Evolutionary conservation across 2,329 filamentous ascomycete species (phyloP), one percentile per base, ranked within the genome.

Genomic region (Colletotrichum echinochloae): DNA sequence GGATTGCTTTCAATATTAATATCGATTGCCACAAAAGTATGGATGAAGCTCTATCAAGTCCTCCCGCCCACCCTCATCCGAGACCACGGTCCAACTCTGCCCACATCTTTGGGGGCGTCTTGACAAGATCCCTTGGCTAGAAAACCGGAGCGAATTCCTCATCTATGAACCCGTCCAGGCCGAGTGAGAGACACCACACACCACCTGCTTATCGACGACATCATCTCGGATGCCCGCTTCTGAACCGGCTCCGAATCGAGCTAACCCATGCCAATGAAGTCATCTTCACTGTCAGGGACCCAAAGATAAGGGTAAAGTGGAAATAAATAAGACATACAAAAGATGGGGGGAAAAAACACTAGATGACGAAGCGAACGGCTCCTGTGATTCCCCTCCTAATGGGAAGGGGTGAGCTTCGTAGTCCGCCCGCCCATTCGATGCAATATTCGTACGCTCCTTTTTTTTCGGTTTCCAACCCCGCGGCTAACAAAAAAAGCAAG

Each of bases 381-480:
- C 48, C 28, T 49, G 14, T 44, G 18, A 46, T 20, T 8, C n/a
- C 20, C 26, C 49, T 51, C 11, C 11, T 39, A 7, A 33, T 49
- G 8, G 39, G 30, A 37, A 44, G 26, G n/a, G 7, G 23, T 23
- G 41, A 28, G 20, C 20, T 35, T 16, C 33, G 20, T 35, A 12
- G 41, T 18, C 65, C 33, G 56, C 39, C 28, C 9, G 49, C 16
- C 30, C 51, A 30, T 48, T 60, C 57, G 11, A 70, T 61, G 63
- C 56, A 66, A 61, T 37, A 60, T 26, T n/a, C 37, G 2, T 41
- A 44, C 46, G 44, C 63, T 54, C 51, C 57, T 51, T 33, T 68
- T 33, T 69, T 44, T 51, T 63, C 67, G 26, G 23, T 70, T 70
- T 66, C 56, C 67, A 66, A 70, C 35, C n/a, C 60, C 16, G 12